Evolutionary conservation across 805 yeast genomes (phyloP), one percentile per base, ranked within the genome.

Genomic region (Candida sonorensis): DNA sequence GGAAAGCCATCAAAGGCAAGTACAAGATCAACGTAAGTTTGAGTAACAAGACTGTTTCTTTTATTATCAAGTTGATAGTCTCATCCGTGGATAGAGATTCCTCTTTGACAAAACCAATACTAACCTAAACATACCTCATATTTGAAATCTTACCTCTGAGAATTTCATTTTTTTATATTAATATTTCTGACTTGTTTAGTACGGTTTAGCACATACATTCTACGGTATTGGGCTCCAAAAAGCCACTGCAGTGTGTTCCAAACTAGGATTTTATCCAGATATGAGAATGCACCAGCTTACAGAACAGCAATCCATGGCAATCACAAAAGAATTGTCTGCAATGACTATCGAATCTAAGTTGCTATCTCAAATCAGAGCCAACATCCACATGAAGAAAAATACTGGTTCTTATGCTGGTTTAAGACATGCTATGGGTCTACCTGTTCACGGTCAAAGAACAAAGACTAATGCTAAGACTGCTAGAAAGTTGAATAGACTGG

Each of bases 231-330:
- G 97, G n/a, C 58, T 63, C 28, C 57, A 63, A 33, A 75, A 82
- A 8, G 90, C 97, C 2, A 73, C 72, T 41, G 66, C 67, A 48
- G 66, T 92, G 33, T 87, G 96, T 55, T 78, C 97, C 24, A 85
- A 77, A 53, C 74, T 90, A 15, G 96, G 95, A 9, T 72, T 92
- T 38, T 90, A 88, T 52, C 97, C 97, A 28, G 67, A 72, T 54
- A 88, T 90, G 94, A 76, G 95, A 61, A 81, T 88, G 83, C 92
- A 84, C 55, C 95, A 92, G 59, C 71, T 92, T 23, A 66, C 81
- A 18, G 97, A 92, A 59, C 83, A 86, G 17, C 94, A 87, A 48
- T 69, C 87, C 27, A 71, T 90, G 74, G 75, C 82, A 22, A 67
- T 92, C 27, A 81, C 95, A 23, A 90, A 87, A 55, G 96, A 92